A percentile compares a stretch with the other conserved stretches of the same genome.
phyloP scores from a whole-genome alignment of 352 stramenopile species.

The Phytophthora palmivora region DNA sequence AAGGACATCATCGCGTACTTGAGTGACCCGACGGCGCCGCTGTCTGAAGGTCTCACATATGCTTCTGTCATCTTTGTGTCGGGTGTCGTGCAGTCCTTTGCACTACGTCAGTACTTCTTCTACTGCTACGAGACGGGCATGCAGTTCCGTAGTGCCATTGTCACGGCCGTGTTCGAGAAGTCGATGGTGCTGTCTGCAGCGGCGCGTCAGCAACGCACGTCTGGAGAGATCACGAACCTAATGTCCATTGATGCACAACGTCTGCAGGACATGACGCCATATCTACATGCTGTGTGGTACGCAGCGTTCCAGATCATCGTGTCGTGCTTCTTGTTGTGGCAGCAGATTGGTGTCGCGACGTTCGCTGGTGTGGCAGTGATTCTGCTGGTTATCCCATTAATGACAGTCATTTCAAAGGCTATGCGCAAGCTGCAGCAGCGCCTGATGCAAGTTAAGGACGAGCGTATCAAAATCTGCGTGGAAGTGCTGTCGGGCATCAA shows the following conservation, averaged over 20 bases:
- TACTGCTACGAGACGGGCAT: constrained; percentile 84
- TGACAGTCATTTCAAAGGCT: constrained; percentile 83
- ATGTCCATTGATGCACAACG: constrained; percentile 97
- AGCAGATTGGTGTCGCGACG: constrained; percentile 85
- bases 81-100: constrained; percentile 80
- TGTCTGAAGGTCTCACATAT: constrained; percentile 69
- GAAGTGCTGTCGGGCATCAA: constrained; percentile 58
- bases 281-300: constrained; percentile 93
- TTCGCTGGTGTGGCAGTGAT: constrained; percentile 95
- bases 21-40: constrained; percentile 62
- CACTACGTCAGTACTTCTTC: constrained; percentile 87
- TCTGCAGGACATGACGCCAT: constrained; percentile 95
- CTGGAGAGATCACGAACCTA: constrained; percentile 97
- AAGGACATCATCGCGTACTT: constrained; percentile 88
- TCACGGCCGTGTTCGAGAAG: constrained; percentile 82
- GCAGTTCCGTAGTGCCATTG: constrained; percentile 76
- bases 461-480: constrained; percentile 92
- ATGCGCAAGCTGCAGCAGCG: constrained; percentile 88
- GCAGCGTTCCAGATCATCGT: constrained; percentile 84
- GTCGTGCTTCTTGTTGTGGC: constrained; percentile 74
- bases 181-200: constrained; percentile 87
- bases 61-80: constrained; percentile 70
- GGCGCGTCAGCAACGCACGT: constrained; percentile 77
- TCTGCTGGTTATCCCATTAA: constrained; percentile 93
- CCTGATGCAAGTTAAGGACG: constrained; percentile 92